Base-by-base conservation (phyloP, 148 eudicot genomes). In the Talinum fruticosum region DNA sequence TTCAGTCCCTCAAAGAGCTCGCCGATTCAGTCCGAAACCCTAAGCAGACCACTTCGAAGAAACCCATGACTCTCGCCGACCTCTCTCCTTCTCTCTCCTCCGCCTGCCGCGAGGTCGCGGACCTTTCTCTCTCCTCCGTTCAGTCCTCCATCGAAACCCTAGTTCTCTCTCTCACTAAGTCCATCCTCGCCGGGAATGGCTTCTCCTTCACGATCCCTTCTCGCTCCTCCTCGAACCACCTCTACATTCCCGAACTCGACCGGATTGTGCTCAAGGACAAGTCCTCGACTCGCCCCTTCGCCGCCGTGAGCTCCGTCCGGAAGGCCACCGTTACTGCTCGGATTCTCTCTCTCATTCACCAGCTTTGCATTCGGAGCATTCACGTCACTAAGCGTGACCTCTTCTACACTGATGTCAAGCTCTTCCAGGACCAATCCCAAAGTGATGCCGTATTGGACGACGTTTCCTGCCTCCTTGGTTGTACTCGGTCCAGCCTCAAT, bases 371-470 rank as follows among this genome's bases (percentile, higher is more conserved):
- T 8, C 85, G 85, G 32, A 85, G 79, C 75, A 96, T 96, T 34
- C 99, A 96, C 49, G 99, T 96, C 26, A 96, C 99, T 2, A 96
- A 96, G 86, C 91, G 99, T 68, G 99, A 96, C 29, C 81, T 96
- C 26, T 96, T 96, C 62, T 96, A 96, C 75, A 96, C 99, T 2
- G 99, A 96, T 54, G 99, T 96, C 2, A 96, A 96, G 85, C 89
- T 96, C 3, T 96, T 96, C 51, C 90, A 85, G 81, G 99, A 96
- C 69, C 99, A 96, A 45, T 44, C 88, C 0, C 99, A 93, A 32
- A 93, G 98, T 2, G 99, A 96, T 13, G 82, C 90, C 2, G 96
- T 96, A 16, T 79, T 96, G 49, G 99, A 96, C 35, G 99, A 96
- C 30, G 99, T 96, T 0, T 88, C 93, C 1, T 93, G 98, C 69